Conservation (phyloP, 208 protist species). For the Trypanosoma lewisi region DNA sequence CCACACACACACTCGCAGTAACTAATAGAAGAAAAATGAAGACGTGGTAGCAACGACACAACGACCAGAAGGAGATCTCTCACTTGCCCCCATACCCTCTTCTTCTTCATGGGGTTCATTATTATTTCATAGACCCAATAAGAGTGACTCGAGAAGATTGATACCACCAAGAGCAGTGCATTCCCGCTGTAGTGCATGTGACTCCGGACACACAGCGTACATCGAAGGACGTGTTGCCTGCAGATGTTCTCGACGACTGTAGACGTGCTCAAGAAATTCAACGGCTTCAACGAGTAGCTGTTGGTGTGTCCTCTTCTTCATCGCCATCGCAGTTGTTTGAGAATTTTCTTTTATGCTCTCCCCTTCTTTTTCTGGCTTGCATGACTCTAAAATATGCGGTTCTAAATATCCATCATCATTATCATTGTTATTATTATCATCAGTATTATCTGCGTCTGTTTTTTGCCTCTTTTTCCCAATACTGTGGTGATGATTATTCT, state of each 20-base stretch:
- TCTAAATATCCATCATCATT: too few relatives aligned
- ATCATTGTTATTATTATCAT: neutral
- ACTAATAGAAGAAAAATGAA: too few relatives aligned
- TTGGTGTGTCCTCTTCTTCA: neutral
- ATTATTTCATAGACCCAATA: constrained; percentile 16
- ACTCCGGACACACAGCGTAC: constrained; percentile 18
- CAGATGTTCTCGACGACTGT: constrained; percentile 12
- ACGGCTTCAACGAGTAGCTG: neutral
- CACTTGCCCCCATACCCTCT: neutral
- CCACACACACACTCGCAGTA: too few relatives aligned
- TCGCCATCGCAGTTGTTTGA: neutral
- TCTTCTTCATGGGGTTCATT: neutral
- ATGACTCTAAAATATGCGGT: too few relatives aligned
- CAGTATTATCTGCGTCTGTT: neutral
- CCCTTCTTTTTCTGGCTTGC: neutral
- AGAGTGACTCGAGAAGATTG: constrained; percentile 33
- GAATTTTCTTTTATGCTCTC: neutral
- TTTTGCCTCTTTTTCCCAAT: neutral
- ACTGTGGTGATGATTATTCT: neutral
- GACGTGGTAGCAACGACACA: too few relatives aligned
- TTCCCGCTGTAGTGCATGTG: constrained; percentile 15
- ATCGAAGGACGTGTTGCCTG: constrained; percentile 21
- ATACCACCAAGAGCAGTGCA: constrained; percentile 34
- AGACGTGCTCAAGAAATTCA: constrained; percentile 24
- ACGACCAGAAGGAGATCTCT: too few relatives aligned